Conservation (phyloP, 164 flowering plant species). For the Nelumbo lutea region DNA sequence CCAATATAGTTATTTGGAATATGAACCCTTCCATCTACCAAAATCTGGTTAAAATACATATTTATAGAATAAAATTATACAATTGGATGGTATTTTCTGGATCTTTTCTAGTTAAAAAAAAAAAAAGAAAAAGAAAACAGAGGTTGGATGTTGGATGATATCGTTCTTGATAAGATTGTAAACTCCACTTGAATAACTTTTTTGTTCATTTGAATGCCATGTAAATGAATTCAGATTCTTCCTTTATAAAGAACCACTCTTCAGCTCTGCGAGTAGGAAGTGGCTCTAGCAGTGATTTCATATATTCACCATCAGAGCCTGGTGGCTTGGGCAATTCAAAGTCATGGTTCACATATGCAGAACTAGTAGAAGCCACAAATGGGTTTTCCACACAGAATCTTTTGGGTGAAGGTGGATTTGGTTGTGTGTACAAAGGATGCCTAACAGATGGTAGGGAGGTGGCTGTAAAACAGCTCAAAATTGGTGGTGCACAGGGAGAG, state of each 20-base stretch:
- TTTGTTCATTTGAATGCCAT: not conserved
- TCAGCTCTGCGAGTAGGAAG: conserved; percentile 39
- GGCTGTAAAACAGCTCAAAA: conserved; percentile 81
- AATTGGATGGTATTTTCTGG: not conserved
- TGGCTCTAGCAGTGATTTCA: conserved; percentile 37
- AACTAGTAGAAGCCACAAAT: conserved; percentile 57
- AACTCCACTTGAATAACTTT: not conserved
- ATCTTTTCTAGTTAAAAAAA: not conserved
- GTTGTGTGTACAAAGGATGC: conserved; percentile 58
- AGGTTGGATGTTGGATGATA: not conserved
- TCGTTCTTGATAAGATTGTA: not conserved
- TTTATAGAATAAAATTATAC: too few species aligned
- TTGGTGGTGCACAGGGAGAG: conserved; percentile 83
- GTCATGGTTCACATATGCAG: conserved; percentile 63
- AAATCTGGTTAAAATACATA: too few species aligned
- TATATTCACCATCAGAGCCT: conserved; percentile 40
- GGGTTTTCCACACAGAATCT: conserved; percentile 70
- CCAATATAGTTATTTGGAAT: not conserved
- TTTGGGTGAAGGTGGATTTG: conserved; percentile 30
- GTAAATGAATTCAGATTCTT: conserved; percentile 32
- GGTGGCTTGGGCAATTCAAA: conserved; percentile 70
- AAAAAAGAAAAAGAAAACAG: not conserved
- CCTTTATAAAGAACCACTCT: conserved; percentile 26
- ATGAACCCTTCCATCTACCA: too few species aligned
- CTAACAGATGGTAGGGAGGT: conserved; percentile 75